Conservation (phyloP, 306 rosid genomes). For the Senna siamea region DNA sequence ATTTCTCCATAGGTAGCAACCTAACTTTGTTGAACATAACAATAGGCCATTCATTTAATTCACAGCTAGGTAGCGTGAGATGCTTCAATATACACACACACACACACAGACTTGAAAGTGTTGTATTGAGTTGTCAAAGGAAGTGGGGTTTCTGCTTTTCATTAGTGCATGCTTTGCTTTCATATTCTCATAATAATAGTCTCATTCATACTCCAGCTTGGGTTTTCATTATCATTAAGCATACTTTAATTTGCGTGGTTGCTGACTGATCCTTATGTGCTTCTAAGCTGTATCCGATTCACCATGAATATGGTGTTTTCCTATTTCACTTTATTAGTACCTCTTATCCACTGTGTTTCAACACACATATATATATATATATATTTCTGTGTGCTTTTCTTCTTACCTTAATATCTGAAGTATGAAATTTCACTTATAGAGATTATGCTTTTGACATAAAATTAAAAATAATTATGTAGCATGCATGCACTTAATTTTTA, state of each 20-base stretch:
- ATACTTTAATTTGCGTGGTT: conserved; percentile 9
- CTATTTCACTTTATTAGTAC: background rate
- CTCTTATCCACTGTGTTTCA: conserved; percentile 15
- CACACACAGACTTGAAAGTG: background rate
- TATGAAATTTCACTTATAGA: too few species aligned
- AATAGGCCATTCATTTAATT: too few species aligned
- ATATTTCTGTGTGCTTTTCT: too few species aligned
- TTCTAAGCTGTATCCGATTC: conserved; percentile 47
- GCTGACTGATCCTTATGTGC: conserved; percentile 10
- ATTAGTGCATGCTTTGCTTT: conserved; percentile 41
- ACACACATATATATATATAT: too few species aligned
- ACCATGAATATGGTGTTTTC: conserved; percentile 27
- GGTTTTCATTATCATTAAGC: conserved; percentile 25
- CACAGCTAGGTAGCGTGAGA: conserved; percentile 10
- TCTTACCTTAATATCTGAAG: too few species aligned
- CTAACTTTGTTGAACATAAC: background rate
- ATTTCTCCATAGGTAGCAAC: background rate
- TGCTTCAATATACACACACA: background rate
- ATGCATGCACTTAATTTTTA: too few species aligned
- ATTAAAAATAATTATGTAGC: too few species aligned
- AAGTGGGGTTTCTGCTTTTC: conserved; percentile 44
- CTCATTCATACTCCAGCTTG: too few species aligned
- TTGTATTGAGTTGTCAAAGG: conserved; percentile 27
- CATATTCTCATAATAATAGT: background rate
- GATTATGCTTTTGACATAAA: too few species aligned